These are phyloP conservation scores for Schrenkiella parvula DNA, from an alignment of 345 rosid genomes.

Conservation along the genomic window DNA sequence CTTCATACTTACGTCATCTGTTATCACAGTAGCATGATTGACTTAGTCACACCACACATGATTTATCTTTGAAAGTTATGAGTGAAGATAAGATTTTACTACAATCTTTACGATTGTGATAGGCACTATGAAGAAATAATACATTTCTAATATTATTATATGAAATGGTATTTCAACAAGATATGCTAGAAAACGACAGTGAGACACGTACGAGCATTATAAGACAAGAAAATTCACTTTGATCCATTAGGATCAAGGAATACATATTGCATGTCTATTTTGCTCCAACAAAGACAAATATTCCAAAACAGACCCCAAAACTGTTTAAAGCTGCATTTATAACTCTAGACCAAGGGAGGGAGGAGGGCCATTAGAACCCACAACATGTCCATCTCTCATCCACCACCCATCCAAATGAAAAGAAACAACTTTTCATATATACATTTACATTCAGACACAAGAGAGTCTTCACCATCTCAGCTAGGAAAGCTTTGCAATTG, in stretches of 20 bases:
- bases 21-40: not conserved
- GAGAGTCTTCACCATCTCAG: conserved; percentile 7
- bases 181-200: conserved; percentile 3
- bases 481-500: not conserved
- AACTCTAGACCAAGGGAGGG: conserved; percentile 40
- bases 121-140: conserved; percentile 3
- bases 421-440: not conserved
- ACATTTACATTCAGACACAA: not conserved
- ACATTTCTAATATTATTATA: not conserved
- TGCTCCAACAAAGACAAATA: not conserved
- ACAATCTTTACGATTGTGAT: conserved; percentile 6
- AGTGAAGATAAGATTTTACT: not conserved
- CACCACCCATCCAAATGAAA: conserved; percentile 38
- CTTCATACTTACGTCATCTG: not conserved
- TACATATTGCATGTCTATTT: not conserved
- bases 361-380: conserved; percentile 53
- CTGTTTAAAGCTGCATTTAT: not conserved
- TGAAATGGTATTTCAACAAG: not conserved
- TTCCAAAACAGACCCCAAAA: not conserved
- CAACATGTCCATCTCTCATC: conserved; percentile 69
- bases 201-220: conserved; percentile 1
- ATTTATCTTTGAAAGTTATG: not conserved
- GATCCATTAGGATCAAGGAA: conserved; percentile 32
- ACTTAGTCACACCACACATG: conserved; percentile 16
- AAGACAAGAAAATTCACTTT: conserved; percentile 24